These are phyloP conservation scores for Papiliotrema terrestris DNA, from an alignment of 1,284 basidiomycete species.

Conservation along the genomic window DNA sequence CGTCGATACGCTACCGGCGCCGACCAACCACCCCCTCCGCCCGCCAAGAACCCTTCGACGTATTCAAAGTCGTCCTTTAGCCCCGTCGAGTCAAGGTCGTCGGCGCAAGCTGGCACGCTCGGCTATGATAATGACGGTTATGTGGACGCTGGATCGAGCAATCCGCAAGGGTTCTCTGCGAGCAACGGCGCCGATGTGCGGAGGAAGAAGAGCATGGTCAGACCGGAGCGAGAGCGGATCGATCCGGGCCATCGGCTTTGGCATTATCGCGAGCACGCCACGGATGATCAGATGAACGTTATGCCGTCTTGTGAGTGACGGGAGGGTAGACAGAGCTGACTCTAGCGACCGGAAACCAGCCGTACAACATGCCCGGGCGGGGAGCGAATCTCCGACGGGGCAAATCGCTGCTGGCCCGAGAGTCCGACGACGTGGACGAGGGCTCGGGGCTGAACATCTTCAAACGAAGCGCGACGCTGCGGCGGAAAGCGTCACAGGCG, in stretches of 20 bases:
- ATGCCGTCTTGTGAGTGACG: slow-evolving; percentile 69
- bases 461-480: slow-evolving; percentile 72
- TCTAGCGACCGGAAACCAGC: slow-evolving; percentile 76
- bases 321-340: background rate
- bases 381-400: slow-evolving; percentile 68
- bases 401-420: slow-evolving; percentile 78
- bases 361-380: slow-evolving; percentile 49
- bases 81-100: slow-evolving; percentile 11
- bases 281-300: slow-evolving; percentile 71
- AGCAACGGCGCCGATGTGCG: slow-evolving; percentile 51
- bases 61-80: slow-evolving; percentile 26
- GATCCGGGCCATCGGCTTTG: slow-evolving; percentile 92
- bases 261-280: slow-evolving; percentile 89
- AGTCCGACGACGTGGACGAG: slow-evolving; percentile 77
- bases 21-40: slow-evolving; percentile 29
- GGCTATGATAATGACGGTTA: slow-evolving; percentile 36
- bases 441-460: slow-evolving; percentile 84
- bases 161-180: slow-evolving; percentile 35
- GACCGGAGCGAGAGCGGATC: slow-evolving; percentile 93
- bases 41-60: slow-evolving; percentile 20
- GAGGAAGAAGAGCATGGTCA: slow-evolving; percentile 89
- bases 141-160: slow-evolving; percentile 22
- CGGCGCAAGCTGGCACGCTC: slow-evolving; percentile 19
- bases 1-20: slow-evolving; percentile 21
- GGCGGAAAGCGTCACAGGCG: slow-evolving; percentile 61